phyloP scores from a whole-genome alignment of 2,329 filamentous ascomycete species.

The Diplodia seriata region DNA sequence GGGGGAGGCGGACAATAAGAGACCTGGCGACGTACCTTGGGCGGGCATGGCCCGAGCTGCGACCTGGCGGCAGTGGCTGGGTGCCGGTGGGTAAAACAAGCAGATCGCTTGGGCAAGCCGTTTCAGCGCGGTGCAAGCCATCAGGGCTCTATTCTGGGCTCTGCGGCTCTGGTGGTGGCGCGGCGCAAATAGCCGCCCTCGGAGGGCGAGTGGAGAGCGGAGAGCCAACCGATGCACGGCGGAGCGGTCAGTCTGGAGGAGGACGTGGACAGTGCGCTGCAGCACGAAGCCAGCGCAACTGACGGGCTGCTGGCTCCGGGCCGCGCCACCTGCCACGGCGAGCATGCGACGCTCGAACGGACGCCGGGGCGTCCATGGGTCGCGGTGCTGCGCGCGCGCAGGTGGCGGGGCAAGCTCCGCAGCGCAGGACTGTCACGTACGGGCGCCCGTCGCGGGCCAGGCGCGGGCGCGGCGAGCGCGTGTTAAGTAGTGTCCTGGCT shows the following conservation, averaged over 20 bases:
- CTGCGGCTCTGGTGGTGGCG: conserved; percentile 44
- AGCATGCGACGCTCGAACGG: conserved; percentile 25
- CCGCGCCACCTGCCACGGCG: conserved; percentile 23
- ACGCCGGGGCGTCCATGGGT: conserved; percentile 35
- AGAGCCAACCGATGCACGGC: conserved; percentile 49
- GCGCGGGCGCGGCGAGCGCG: not conserved
- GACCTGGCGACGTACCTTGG: conserved; percentile 46
- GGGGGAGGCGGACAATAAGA: conserved; percentile 34
- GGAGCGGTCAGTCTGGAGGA: conserved; percentile 45
- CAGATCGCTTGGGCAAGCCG: conserved; percentile 47
- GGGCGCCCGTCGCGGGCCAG: conserved; percentile 7
- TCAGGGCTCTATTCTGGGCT: conserved; percentile 52
- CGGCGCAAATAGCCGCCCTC: conserved; percentile 49
- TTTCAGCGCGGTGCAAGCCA: conserved; percentile 52
- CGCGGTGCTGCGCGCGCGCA: conserved; percentile 36
- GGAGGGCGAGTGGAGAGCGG: conserved; percentile 43
- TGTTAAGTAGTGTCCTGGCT: conserved; percentile 16
- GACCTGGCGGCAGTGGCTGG: conserved; percentile 39
- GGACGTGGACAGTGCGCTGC: conserved; percentile 45
- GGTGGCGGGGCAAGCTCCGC: conserved; percentile 46
- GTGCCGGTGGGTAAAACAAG: conserved; percentile 49
- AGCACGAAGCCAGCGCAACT: conserved; percentile 37
- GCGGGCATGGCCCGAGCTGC: conserved; percentile 48
- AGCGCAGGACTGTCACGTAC: conserved; percentile 29
- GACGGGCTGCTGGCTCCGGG: conserved; percentile 19